Percentiles rank a stretch among this genome's conserved stretches.
Evolutionary conservation across 2,329 filamentous ascomycete species (phyloP).

Genomic region (Tolypocladium album): DNA sequence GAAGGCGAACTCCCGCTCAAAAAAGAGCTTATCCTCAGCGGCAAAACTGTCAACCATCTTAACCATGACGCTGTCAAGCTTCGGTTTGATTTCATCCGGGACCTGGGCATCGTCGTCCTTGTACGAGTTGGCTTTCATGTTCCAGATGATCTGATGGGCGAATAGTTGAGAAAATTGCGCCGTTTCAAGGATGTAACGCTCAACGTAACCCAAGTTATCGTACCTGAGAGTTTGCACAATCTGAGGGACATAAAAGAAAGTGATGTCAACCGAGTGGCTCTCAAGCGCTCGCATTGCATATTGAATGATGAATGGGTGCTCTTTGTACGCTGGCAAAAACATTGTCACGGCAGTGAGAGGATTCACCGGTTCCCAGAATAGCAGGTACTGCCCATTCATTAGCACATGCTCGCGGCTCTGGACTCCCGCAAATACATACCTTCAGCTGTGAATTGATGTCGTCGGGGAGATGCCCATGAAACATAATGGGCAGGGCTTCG

Average conservation of each 20-base stretch:
- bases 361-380: constrained; percentile 90
- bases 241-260: constrained; percentile 98
- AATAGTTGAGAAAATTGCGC: constrained; percentile 97
- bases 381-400: constrained; percentile 51
- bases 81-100: constrained; percentile 87
- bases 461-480: constrained; percentile 63
- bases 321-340: constrained; percentile 82
- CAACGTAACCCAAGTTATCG: constrained; percentile 86
- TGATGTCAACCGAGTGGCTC: constrained; percentile 89
- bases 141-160: constrained; percentile 99
- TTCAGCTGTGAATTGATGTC: constrained; percentile 77
- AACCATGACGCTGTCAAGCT: constrained; percentile 79
- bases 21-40: constrained; percentile 69
- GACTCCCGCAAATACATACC: constrained; percentile 29
- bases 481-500: constrained; percentile 70
- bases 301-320: constrained; percentile 88
- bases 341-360: constrained; percentile 88
- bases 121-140: constrained; percentile 98
- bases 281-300: constrained; percentile 95
- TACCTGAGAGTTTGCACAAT: constrained; percentile 94
- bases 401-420: constrained; percentile 4
- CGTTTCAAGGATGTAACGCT: constrained; percentile 93
- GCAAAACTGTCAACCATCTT: constrained; percentile 79
- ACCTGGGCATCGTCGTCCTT: constrained; percentile 91
- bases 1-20: constrained; percentile 92